Evolutionary conservation across 352 stramenopile genomes (phyloP), one percentile per base, ranked within the genome.

Genomic region (Blastocystis sp.): DNA sequence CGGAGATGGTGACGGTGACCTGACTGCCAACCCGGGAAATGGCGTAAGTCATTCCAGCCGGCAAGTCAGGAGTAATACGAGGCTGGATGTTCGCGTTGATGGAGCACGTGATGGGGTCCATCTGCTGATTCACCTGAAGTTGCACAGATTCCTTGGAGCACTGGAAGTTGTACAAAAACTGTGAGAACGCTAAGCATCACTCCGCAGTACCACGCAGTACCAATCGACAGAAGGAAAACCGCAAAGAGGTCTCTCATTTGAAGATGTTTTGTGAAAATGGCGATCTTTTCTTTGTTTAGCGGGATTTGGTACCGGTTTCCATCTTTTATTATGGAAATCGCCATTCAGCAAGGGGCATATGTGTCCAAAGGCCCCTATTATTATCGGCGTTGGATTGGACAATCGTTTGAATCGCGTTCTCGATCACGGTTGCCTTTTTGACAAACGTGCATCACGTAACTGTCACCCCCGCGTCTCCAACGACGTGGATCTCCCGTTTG

Each of bases 51-150:
- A 85, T 33, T 35, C 74, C 74, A 67, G 74, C 50, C 13, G 74
- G 74, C 3, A 85, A 41, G 66, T 62, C 55, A 19, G 74, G 74
- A 67, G 74, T 85, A 41, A 85, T 67, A 85, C 74, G 74, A 3
- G 74, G 74, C 1, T 51, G 39, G 29, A 70, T 59, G 19, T 62
- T 39, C 16, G 60, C 31, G 21, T 31, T 67, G 29, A 66, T 59
- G 26, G 35, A 51, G 31, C 74, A 85, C 9, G 55, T 45, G 66
- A 85, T 85, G 66, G 55, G 74, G 10, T 33, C 55, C 74, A 85
- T 85, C 26, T 26, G 51, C 55, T 85, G 55, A 24, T 85, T 69
- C 35, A 85, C 66, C 19, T 51, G 65, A 24, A 85, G 61, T 21
- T 29, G 21, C 29, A 62, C 74, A 1, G 19, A 50, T 3, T 31